Evolutionary conservation across 805 yeast species (phyloP), one percentile per base, ranked within the genome.

Genomic region (Sugiyamaella marilandica): DNA sequence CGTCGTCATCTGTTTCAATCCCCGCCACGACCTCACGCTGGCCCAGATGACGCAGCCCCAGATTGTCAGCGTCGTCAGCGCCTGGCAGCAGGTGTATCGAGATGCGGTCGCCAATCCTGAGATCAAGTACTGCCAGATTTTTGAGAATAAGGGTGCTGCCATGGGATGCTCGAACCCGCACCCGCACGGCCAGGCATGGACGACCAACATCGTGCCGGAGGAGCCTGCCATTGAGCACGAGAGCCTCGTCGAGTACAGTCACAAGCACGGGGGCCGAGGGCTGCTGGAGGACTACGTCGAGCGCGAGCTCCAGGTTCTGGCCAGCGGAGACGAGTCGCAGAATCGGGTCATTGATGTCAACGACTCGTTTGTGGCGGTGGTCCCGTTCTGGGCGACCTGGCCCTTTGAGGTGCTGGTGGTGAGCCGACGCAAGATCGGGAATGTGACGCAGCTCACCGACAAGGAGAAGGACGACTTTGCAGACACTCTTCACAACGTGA

Each of bases 81-180:
- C 86, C 5, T 85, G 92, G 91, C 76, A 76, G 61, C 56, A 63
- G 5, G 72, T 84, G 35, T 83, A 81, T 64, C 32, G 62, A 18
- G 72, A 70, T 31, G 70, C 84, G 36, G 66, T 75, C 39, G 59
- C 62, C 14, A 66, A 68, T n/a, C 66, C 69, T 2, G 69, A 67
- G 32, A 80, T 85, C 31, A 58, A 55, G 21, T 84, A 85, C 67
- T 68, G 84, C 55, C 90, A 84, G 69, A 82, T 85, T 36, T 85
- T 85, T 64, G 92, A 85, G 65, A 85, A 85, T 65, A 85, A 85
- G 67, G 91, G 91, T 31, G 73, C 82, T 41, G 85, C 87, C 5
- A 85, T 85, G 91, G 91, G 91, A 37, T 85, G 91, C 63, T 84
- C 89, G 2, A 85, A 85, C 63, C 85, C 88, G 1, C 92, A 85